These are phyloP conservation scores for Saccharomycopsis crataegensis DNA, from an alignment of 1,139 yeast genomes.

Conservation along the genomic window DNA sequence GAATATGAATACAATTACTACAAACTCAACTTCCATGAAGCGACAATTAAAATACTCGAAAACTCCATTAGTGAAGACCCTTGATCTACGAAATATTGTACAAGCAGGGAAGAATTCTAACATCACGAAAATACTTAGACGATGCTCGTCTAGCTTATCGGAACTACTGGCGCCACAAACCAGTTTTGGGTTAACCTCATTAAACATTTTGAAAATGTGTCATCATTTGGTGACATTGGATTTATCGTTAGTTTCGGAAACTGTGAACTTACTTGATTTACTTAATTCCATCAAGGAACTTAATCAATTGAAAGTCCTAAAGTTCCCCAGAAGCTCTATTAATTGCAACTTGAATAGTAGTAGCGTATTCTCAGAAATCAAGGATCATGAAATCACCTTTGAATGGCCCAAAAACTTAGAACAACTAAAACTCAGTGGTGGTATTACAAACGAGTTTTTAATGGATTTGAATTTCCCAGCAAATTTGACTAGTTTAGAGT, in stretches of 20 bases:
- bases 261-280: slow-evolving; percentile 72
- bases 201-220: slow-evolving; percentile 71
- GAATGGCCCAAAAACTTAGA: slow-evolving; percentile 75
- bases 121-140: slow-evolving; percentile 71
- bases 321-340: slow-evolving; percentile 85
- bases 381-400: slow-evolving; percentile 19
- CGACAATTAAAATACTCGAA: slow-evolving; percentile 20
- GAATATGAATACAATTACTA: neutral
- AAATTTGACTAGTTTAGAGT: slow-evolving; percentile 62
- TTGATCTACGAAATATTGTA: slow-evolving; percentile 71
- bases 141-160: slow-evolving; percentile 59
- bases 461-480: slow-evolving; percentile 58
- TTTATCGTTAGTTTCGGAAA: slow-evolving; percentile 83
- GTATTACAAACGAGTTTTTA: slow-evolving; percentile 76
- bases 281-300: slow-evolving; percentile 66
- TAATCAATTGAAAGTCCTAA: slow-evolving; percentile 57
- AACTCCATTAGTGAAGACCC: slow-evolving; percentile 35
- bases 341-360: slow-evolving; percentile 45
- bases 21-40: slow-evolving; percentile 22
- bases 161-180: slow-evolving; percentile 88
- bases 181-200: slow-evolving; percentile 86
- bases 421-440: slow-evolving; percentile 77
- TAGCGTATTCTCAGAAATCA: slow-evolving; percentile 33
- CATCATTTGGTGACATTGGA: slow-evolving; percentile 57
- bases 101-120: slow-evolving; percentile 93